Base-by-base conservation (phyloP, 192 early-diverging fungal genomes). In the Phlyctochytrium arcticum region DNA sequence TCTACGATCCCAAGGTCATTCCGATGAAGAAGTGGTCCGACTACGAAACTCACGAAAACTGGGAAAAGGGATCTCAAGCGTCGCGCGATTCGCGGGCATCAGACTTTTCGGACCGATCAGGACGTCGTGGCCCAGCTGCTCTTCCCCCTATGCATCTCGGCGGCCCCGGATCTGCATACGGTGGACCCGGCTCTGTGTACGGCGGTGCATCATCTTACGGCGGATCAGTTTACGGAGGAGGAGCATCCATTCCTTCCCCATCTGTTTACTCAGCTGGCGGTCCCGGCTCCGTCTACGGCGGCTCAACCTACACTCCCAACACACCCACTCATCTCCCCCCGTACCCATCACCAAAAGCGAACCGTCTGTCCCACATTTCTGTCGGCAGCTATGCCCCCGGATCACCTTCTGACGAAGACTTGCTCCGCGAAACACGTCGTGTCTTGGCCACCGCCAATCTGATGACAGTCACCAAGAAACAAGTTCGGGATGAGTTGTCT, bases 401-500 rank as follows among this genome's bases (percentile, higher is more conserved):
- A 21, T 36, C 57, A 32, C 68, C 68, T 3, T 42, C 44, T 10
- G 74, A 80, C 56, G 78, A 80, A 21, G 75, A 73, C 50, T 36
- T 78, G 17, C 59, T 79, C 62, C 49, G 68, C 36, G 77, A 78
- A 69, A 63, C 90, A 54, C 48, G 76, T 23, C 50, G 69, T 19
- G 70, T 96, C 31, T 82, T 99, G 23, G 72, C 86, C 12, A 90
- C 89, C 0, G 92, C 92, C 7, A 89, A 99, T 65, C 72, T 99
- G 56, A 97, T 96, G 95, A 91, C 88, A n/a, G 89, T 99, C 49
- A 99, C 97, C 42, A 98, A 99, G 83, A 98, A 98, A 76, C 78
- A 83, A 58, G 93, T 97, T n/a, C 91, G 96, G 48, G 90, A 95
- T 63, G 83, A 93, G 70, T 71, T 99, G 47, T 84, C 87, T 57